Evolutionary conservation across 2,329 filamentous ascomycete genomes (phyloP), one percentile per base, ranked within the genome.

Genomic region (Endocalyx cinctus): DNA sequence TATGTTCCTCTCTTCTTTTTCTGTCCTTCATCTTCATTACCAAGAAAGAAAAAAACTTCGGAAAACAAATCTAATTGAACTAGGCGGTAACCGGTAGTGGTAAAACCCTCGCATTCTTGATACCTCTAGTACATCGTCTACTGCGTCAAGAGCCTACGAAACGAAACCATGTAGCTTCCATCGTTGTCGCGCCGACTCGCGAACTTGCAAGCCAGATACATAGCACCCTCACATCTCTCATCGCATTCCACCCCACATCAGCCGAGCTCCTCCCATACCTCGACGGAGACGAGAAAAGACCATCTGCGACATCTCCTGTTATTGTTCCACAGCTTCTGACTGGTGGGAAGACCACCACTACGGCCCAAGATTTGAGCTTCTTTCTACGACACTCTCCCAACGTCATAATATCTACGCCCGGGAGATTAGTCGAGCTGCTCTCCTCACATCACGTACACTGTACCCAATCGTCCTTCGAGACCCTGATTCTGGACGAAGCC

Each of bases 131-230:
- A 16, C 84, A 94, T 60, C 84, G 86, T 47, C 69, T 97, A 28
- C 66, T 97, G 39, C 80, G 84, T 45, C 64, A 86, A 17, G 85
- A 90, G 40, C 84, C 87, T 3, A 79, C 87, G 20, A 94, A 92
- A 62, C 87, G 84, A 53, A 84, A 95, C 58, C 87, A 97, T 57
- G 76, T 98, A 39, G 86, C 83, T 39, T 87, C 85, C 44, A 92
- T 98, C 43, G 81, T 98, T 49, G 81, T 98, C 39, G 90, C 89
- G 12, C 92, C 92, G 1, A 98, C 87, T 2, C 80, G 92, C 61
- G 92, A 98, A 63, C 72, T 98, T 31, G 90, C 92, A 2, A 79
- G 79, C 1, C 92, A 98, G 59, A 97, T 97, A 34, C 78, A 94
- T 54, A 74, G 82, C 31, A 88, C 96, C 2, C 70, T 96, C 5